Base-by-base conservation (phyloP, 768 basidiomycete genomes). In the Rhodotorula toruloides region DNA sequence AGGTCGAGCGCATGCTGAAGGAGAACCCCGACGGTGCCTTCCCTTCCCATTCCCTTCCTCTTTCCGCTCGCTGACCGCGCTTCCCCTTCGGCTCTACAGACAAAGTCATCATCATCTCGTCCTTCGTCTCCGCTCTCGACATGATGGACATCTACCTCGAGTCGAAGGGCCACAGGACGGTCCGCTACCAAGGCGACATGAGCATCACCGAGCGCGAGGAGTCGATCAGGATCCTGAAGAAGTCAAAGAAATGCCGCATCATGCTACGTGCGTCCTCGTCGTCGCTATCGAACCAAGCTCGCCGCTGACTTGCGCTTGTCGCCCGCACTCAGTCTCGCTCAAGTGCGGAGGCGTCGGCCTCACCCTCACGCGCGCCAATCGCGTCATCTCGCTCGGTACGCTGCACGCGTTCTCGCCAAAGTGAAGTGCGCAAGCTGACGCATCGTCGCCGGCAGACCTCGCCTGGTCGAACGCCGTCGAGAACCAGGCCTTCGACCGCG, bases 301-400 rank as follows among this genome's bases (percentile, higher is more conserved):
- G n/a, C n/a, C 4, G 16, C 56, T 31, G 21, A 37, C 17, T 21
- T 17, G n/a, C n/a, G n/a, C 1, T 14, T 19, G 21, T 36, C 16
- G 0, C 27, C 21, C 42, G 40, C 8, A 16, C 27, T 39, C 64
- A 62, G 64, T 79, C 72, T 76, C 75, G 14, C 74, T 78, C 46
- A 80, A 79, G 68, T 74, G 70, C 42, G 79, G 78, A 4, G 76
- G 76, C 13, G 79, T 79, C 17, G 79, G 79, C 13, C 43, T 70
- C 27, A 72, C 46, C 66, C 73, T 50, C 67, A 71, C 56, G 91
- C 92, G 78, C 89, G 93, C 74, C 22, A 74, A 73, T 57, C 72
- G 77, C 72, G 91, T 97, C 52, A 88, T 98, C 72, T 82, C 97
- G 6, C 84, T 91, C 61, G 94, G 53, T 65, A n/a, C 43, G 50